phyloP scores from a whole-genome alignment of 2,329 filamentous ascomycete genomes.

The Aspergillus floridensis region DNA sequence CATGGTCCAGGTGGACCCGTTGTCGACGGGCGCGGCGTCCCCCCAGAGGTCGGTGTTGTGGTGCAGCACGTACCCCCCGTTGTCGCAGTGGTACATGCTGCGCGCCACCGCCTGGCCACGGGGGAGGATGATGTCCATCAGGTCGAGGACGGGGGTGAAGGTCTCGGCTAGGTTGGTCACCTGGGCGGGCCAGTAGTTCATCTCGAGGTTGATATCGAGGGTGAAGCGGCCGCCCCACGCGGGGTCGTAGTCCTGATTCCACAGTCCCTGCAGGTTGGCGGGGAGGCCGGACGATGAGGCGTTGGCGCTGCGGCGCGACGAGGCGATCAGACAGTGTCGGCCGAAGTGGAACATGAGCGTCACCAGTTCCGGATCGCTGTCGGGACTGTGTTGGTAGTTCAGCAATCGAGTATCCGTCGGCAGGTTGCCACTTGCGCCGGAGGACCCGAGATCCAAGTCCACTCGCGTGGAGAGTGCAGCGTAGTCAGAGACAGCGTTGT shows the following conservation, averaged over 20 bases:
- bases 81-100: conserved; percentile 48
- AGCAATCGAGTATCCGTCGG: conserved; percentile 6
- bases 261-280: conserved; percentile 57
- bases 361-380: conserved; percentile 38
- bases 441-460: conserved; percentile 2
- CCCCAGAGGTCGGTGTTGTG: conserved; percentile 59
- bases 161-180: conserved; percentile 50
- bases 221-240: conserved; percentile 58
- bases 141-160: conserved; percentile 41
- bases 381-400: conserved; percentile 3
- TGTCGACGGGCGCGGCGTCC: conserved; percentile 50
- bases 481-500: conserved; percentile 6
- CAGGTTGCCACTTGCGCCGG: not conserved
- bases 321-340: conserved; percentile 53
- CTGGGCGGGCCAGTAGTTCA: conserved; percentile 60
- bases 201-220: conserved; percentile 59
- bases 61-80: conserved; percentile 56
- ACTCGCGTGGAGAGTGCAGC: conserved; percentile 1
- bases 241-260: conserved; percentile 48
- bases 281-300: conserved; percentile 42
- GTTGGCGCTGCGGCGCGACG: conserved; percentile 39
- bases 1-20: conserved; percentile 36
- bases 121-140: conserved; percentile 35
- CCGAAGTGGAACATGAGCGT: conserved; percentile 52
- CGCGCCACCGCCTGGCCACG: conserved; percentile 51